phyloP scores from a whole-genome alignment of 1,284 basidiomycete species.

The Cutaneotrichosporon daszewskae region DNA sequence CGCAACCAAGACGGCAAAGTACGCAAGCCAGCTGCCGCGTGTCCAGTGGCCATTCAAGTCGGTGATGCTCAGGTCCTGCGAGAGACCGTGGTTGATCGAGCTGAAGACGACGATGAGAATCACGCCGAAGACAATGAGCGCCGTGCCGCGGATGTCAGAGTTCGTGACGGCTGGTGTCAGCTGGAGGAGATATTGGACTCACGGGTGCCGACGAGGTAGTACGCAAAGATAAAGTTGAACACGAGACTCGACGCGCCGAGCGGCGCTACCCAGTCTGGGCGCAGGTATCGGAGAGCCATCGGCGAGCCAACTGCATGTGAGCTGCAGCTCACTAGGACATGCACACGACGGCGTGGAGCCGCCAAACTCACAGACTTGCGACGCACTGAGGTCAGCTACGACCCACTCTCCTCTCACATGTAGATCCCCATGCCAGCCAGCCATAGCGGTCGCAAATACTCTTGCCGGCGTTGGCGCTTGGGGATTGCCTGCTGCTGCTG shows the following conservation, averaged over 20 bases:
- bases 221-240: constrained; percentile 49
- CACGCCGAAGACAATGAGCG: constrained; percentile 46
- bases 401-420: constrained; percentile 32
- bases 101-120: constrained; percentile 48
- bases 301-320: constrained; percentile 43
- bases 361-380: constrained; percentile 41
- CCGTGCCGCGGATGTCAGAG: constrained; percentile 45
- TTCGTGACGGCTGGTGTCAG: constrained; percentile 36
- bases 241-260: constrained; percentile 44
- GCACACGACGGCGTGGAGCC: neutral
- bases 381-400: constrained; percentile 30
- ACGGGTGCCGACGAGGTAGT: constrained; percentile 48
- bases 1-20: constrained; percentile 70
- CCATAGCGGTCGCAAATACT: constrained; percentile 45
- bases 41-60: constrained; percentile 73
- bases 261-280: constrained; percentile 49
- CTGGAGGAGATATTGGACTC: constrained; percentile 17
- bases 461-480: constrained; percentile 34
- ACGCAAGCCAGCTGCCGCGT: constrained; percentile 77
- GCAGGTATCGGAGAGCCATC: constrained; percentile 44
- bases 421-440: constrained; percentile 47
- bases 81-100: constrained; percentile 48
- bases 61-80: constrained; percentile 49
- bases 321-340: neutral
- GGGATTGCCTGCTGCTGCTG: constrained; percentile 39